Base-by-base conservation (phyloP, 1,284 basidiomycete genomes). In the Polyporus tsugae region DNA sequence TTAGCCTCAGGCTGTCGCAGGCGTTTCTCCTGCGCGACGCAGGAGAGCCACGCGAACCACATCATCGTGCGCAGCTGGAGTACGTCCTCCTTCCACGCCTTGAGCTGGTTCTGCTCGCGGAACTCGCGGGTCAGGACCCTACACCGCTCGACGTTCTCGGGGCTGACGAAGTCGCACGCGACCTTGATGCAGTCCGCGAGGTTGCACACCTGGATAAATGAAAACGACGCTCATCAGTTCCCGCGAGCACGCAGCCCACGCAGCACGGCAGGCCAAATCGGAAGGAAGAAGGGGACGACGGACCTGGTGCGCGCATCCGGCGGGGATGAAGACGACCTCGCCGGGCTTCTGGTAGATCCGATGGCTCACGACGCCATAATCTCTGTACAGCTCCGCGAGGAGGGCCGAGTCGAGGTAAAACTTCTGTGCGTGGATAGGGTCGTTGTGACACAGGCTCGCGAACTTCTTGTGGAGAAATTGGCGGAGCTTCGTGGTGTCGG, bases 111-210 rank as follows among this genome's bases (percentile, higher is more conserved):
- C 46, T 63, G 66, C 46, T 39, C 25, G 11, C 66, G 62, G 44
- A 67, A 64, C 38, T 67, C 61, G 29, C 38, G 44, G 11, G 62
- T 29, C 25, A 64, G 92, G 91, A 38, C 13, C 9, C 25, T 19
- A 78, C 93, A 96, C 19, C 91, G 84, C 63, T 82, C 82, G 36
- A 97, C 88, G 75, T 96, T 97, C 81, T 97, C 93, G 17, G 94
- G 91, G 80, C 91, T 94, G 69, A 97, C 94, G 80, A 95, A 97
- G 81, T 97, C 95, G 68, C 92, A 86, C 15, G 96, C 95, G 52
- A 97, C 92, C 82, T 97, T 97, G 81, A 97, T 90, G 77, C 94
- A 96, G 77, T 97, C 94, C 2, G 93, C 85, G n/a, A 95, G 80
- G 73, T 95, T 95, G 75, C 89, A 89, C 5, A 95, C 93, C 88